A percentile compares a stretch with the other conserved stretches of the same genome.
These are phyloP conservation scores for Arthroderma uncinatum DNA, from an alignment of 2,329 filamentous ascomycete genomes.

Conservation along the genomic window DNA sequence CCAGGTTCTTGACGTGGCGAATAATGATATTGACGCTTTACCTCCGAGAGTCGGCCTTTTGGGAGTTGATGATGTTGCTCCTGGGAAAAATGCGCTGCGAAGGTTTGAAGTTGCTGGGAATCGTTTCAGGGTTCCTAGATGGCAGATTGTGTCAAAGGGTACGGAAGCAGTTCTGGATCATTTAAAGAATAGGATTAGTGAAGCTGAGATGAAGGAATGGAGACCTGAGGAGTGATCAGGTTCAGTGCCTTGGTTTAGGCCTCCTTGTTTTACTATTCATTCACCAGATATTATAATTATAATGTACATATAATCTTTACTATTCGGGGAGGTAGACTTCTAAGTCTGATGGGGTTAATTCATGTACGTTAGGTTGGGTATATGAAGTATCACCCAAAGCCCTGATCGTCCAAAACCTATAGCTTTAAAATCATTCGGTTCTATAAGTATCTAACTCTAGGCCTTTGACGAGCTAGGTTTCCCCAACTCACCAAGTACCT, in stretches of 20 bases:
- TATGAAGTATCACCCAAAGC: neutral
- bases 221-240: neutral
- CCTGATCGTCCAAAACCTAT: neutral
- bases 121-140: constrained; percentile 74
- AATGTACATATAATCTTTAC: neutral
- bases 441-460: neutral
- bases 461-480: constrained; percentile 16
- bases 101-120: constrained; percentile 73
- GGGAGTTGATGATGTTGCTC: constrained; percentile 42
- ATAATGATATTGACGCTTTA: constrained; percentile 74
- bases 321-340: neutral
- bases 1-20: constrained; percentile 63
- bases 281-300: neutral
- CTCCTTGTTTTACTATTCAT: neutral
- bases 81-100: constrained; percentile 43
- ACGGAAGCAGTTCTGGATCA: constrained; percentile 75
- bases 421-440: neutral
- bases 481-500: constrained; percentile 34
- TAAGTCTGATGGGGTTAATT: neutral
- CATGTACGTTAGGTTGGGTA: neutral
- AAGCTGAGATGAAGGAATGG: constrained; percentile 32
- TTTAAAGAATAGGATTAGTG: constrained; percentile 64
- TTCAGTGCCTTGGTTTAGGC: neutral
- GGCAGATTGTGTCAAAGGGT: constrained; percentile 72
- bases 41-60: constrained; percentile 72